Conservation (phyloP, 257 asterid species). For the Knoxia roxburghii region DNA sequence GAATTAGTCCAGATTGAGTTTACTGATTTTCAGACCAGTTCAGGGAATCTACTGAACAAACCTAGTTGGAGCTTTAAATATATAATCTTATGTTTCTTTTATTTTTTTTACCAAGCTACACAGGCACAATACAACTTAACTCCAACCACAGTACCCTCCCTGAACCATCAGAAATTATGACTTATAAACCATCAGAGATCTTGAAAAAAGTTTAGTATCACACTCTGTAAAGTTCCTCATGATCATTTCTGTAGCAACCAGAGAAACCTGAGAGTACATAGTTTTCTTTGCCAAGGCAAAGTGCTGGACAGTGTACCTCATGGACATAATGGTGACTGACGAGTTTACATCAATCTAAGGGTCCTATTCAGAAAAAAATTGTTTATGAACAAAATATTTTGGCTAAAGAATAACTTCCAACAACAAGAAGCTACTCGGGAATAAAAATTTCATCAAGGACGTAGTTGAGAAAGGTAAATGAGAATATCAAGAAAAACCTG, state of each 20-base stretch:
- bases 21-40: not conserved
- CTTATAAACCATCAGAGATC: not conserved
- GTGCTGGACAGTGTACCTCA: not conserved
- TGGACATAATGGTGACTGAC: not conserved
- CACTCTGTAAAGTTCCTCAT: not conserved
- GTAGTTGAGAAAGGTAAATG: conserved; percentile 16
- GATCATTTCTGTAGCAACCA: not conserved
- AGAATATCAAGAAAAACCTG: conserved; percentile 42
- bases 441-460: not conserved
- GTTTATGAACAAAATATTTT: not conserved
- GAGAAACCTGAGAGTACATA: not conserved
- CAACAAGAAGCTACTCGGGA: not conserved
- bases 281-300: not conserved
- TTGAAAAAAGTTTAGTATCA: not conserved
- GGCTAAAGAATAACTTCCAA: not conserved
- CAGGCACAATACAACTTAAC: not conserved
- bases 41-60: not conserved
- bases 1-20: not conserved
- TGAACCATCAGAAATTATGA: not conserved
- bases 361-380: too few relatives aligned
- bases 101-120: not conserved
- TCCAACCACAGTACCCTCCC: not conserved
- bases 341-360: not conserved
- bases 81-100: too few relatives aligned
- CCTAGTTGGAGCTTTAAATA: not conserved